phyloP scores from a whole-genome alignment of 2,329 filamentous ascomycete genomes.

The Sclerotinia spermophila region DNA sequence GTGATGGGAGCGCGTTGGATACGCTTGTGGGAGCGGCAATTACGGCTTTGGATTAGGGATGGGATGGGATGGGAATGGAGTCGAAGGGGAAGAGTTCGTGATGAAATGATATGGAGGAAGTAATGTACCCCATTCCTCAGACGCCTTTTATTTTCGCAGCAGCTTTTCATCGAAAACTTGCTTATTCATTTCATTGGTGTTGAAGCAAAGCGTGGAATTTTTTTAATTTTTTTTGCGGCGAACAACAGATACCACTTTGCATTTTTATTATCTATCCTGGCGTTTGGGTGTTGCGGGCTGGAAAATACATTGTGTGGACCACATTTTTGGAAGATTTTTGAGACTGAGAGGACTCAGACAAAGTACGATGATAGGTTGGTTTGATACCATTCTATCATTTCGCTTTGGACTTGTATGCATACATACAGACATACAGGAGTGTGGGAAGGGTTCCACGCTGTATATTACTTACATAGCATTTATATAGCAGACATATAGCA shows the following conservation, averaged over 20 bases:
- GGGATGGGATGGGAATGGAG: too few relatives aligned
- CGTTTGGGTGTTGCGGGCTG: not conserved
- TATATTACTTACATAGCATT: not conserved
- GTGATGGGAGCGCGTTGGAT: conserved; percentile 16
- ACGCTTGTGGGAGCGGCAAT: conserved; percentile 11
- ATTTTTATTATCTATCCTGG: not conserved
- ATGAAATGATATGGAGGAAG: not conserved
- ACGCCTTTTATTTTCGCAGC: not conserved
- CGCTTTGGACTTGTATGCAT: not conserved
- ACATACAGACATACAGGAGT: too few relatives aligned
- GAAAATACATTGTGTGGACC: not conserved
- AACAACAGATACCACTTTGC: not conserved
- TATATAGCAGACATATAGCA: not conserved
- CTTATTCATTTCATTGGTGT: not conserved
- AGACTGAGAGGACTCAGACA: not conserved
- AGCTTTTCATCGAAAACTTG: not conserved
- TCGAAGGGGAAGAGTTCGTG: not conserved
- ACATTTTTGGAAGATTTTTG: not conserved
- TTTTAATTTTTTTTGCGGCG: not conserved
- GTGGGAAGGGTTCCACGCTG: not conserved
- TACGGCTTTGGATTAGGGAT: not conserved
- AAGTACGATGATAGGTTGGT: not conserved
- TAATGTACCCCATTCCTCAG: not conserved
- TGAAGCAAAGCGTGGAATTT: not conserved
- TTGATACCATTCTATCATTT: not conserved